These are phyloP conservation scores for Senecio squalidus DNA, from an alignment of 140 eudicot genomes.

Conservation along the genomic window DNA sequence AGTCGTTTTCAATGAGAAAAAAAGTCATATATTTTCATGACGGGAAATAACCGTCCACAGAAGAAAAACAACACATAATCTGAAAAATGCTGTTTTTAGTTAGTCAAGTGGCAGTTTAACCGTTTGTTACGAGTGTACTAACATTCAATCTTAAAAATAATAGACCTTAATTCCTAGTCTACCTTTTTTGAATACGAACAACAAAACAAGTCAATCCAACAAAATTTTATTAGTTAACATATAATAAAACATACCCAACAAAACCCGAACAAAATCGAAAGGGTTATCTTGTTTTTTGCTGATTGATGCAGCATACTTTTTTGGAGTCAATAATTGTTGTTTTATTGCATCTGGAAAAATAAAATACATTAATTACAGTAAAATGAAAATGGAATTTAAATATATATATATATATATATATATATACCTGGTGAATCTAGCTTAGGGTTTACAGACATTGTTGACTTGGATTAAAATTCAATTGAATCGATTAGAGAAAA, in stretches of 20 bases:
- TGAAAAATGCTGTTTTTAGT: no score
- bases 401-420: not conserved
- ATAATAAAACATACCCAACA: conserved; percentile 40
- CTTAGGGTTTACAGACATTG: conserved; percentile 31
- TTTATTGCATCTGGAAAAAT: conserved; percentile 28
- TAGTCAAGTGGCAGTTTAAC: no score
- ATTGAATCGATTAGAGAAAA: no score
- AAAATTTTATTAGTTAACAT: not conserved
- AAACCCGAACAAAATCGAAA: conserved; percentile 36
- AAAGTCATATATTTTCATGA: no score
- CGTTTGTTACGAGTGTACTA: no score
- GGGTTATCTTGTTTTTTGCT: conserved; percentile 41
- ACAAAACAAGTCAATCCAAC: not conserved
- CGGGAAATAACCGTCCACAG: no score
- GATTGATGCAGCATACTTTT: conserved; percentile 21
- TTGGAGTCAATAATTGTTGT: conserved; percentile 15
- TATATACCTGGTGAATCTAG: conserved; percentile 23
- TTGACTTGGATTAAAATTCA: no score
- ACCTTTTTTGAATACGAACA: not conserved
- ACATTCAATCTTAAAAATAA: not conserved
- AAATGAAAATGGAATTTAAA: not conserved
- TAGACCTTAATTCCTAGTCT: not conserved
- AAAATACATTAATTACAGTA: conserved; percentile 12
- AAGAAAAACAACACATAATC: no score
- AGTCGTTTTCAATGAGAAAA: no score